Conservation (phyloP, 768 basidiomycete genomes). For the Boletellus ananas region DNA sequence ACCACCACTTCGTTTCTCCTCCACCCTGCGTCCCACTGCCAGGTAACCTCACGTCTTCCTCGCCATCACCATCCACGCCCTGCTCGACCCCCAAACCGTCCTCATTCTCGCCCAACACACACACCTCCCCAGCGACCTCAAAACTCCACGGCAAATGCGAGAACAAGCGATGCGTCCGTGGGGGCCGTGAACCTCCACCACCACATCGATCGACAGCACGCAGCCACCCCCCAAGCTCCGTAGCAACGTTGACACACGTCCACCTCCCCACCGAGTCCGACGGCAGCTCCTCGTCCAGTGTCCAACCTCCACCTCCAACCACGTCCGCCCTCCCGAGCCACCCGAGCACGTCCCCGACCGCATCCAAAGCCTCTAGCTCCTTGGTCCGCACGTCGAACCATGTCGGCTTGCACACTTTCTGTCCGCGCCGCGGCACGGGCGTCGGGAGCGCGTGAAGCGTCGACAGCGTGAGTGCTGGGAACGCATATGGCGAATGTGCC, state of each 20-base stretch:
- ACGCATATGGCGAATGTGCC: constrained; percentile 73
- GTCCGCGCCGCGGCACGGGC: constrained; percentile 73
- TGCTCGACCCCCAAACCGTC: constrained; percentile 21
- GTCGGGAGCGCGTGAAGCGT: constrained; percentile 84
- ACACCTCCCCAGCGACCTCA: constrained; percentile 19
- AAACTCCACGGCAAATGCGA: constrained; percentile 47
- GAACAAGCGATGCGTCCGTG: constrained; percentile 45
- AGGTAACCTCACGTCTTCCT: constrained; percentile 30
- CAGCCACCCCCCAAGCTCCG: constrained; percentile 58
- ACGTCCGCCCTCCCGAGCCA: constrained; percentile 47
- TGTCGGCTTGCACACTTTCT: constrained; percentile 83
- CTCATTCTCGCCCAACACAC: constrained; percentile 27
- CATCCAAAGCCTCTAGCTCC: constrained; percentile 59
- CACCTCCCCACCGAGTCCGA: constrained; percentile 38
- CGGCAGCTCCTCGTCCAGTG: constrained; percentile 4
- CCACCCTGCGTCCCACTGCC: constrained; percentile 21
- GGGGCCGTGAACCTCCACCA: constrained; percentile 1
- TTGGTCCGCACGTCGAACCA: constrained; percentile 66
- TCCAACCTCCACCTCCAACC: constrained; percentile 13
- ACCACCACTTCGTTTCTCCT: constrained; percentile 44
- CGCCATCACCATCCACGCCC: constrained; percentile 25
- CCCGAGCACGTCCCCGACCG: constrained; percentile 46
- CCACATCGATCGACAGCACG: constrained; percentile 40
- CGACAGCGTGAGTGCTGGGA: constrained; percentile 78
- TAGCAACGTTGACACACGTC: constrained; percentile 47